Percentiles rank a stretch among this genome's conserved stretches.
These are phyloP conservation scores for Thermothelomyces thermophilus DNA, from an alignment of 2,329 filamentous ascomycete genomes.

Conservation along the genomic window DNA sequence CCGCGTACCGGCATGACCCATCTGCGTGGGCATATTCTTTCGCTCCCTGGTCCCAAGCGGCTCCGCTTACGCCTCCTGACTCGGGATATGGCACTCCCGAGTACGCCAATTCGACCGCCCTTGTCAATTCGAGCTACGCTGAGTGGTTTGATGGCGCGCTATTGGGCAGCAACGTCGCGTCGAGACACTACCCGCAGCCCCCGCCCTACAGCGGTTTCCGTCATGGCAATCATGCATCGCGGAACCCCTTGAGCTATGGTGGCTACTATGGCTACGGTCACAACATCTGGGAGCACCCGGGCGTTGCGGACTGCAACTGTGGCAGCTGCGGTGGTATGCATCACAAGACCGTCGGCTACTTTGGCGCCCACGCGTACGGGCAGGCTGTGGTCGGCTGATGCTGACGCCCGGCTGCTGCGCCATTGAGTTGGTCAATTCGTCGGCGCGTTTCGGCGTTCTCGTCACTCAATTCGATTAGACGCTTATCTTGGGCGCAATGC, in stretches of 20 bases:
- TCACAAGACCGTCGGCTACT: constrained; percentile 42
- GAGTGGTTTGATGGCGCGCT: constrained; percentile 47
- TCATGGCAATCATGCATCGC: constrained; percentile 35
- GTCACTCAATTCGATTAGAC: constrained; percentile 13
- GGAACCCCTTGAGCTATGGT: constrained; percentile 37
- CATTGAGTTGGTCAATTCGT: constrained; percentile 14
- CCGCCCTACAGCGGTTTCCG: constrained; percentile 30
- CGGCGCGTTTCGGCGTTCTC: constrained; percentile 17
- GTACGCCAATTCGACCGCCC: constrained; percentile 49
- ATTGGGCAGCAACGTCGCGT: constrained; percentile 28
- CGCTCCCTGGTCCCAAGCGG: constrained; percentile 25
- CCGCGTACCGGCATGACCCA: constrained; percentile 40
- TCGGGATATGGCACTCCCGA: constrained; percentile 57
- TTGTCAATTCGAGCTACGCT: constrained; percentile 49
- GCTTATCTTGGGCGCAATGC: constrained; percentile 12
- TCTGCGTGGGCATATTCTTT: constrained; percentile 37
- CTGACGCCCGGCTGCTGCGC: neutral
- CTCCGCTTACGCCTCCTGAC: constrained; percentile 51
- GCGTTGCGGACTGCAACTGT: constrained; percentile 45
- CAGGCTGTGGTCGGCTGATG: constrained; percentile 51
- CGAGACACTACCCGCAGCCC: constrained; percentile 39
- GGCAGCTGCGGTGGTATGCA: constrained; percentile 39
- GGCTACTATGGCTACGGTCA: constrained; percentile 41
- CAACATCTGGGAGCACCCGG: constrained; percentile 45
- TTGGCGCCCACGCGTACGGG: constrained; percentile 42